Evolutionary conservation across 2,329 filamentous ascomycete species (phyloP).

Genomic region (Colletotrichum sp.): DNA sequence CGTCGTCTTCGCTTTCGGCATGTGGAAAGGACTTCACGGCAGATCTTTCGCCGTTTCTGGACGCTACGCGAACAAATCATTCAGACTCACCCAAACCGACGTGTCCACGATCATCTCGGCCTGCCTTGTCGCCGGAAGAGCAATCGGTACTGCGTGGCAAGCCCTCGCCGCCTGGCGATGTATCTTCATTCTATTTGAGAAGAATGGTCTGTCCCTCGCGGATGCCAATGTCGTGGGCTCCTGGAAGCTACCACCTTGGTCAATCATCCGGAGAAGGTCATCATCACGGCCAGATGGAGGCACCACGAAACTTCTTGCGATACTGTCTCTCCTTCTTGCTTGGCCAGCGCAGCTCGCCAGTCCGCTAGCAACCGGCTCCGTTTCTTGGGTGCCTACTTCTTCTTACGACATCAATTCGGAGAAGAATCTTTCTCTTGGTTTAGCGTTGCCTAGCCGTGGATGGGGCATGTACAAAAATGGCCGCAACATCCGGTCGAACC

Average conservation of each 20-base stretch:
- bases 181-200: background rate
- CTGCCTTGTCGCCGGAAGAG: background rate
- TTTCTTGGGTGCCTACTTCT: background rate
- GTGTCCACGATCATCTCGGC: background rate
- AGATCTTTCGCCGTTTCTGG: background rate
- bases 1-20: background rate
- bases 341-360: background rate
- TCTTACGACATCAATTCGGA: background rate
- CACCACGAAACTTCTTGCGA: background rate
- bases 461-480: background rate
- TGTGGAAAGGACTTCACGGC: background rate
- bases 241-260: background rate
- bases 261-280: rapidly evolving
- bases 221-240: background rate
- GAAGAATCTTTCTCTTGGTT: background rate
- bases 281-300: rapidly evolving
- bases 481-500: background rate
- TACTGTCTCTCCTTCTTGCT: background rate
- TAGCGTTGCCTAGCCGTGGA: rapidly evolving
- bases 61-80: background rate
- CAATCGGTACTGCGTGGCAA: background rate
- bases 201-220: rapidly evolving
- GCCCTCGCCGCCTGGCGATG: background rate
- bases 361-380: background rate
- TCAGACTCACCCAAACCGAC: background rate